Conservation (phyloP, 768 basidiomycete species). For the Piloderma croceum region DNA sequence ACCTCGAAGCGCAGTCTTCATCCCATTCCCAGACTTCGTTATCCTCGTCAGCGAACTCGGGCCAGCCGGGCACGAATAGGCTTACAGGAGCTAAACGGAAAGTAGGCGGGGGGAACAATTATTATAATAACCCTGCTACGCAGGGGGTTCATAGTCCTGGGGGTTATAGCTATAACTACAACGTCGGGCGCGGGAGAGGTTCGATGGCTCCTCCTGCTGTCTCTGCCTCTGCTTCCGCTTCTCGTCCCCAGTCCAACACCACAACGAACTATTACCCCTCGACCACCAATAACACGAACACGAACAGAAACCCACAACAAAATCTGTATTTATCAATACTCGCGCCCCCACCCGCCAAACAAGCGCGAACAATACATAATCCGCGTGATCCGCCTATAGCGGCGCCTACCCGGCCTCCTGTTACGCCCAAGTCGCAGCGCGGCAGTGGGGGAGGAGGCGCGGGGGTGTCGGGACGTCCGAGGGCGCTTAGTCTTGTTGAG, state of each 20-base stretch:
- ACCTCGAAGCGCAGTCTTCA: conserved; percentile 60
- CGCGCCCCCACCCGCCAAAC: conserved; percentile 69
- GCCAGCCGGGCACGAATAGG: conserved; percentile 27
- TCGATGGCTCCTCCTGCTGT: conserved; percentile 43
- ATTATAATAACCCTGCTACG: conserved; percentile 48
- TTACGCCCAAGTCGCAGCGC: conserved; percentile 40
- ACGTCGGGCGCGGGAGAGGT: conserved; percentile 37
- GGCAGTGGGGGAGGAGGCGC: too few species aligned
- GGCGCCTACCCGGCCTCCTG: conserved; percentile 43
- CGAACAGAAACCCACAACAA: conserved; percentile 30
- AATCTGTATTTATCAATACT: conserved; percentile 72
- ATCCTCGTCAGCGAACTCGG: conserved; percentile 57
- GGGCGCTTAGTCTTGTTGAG: too few species aligned
- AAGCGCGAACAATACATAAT: conserved; percentile 76
- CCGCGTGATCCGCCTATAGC: conserved; percentile 62
- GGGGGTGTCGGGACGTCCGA: too few species aligned
- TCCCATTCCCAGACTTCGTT: conserved; percentile 41
- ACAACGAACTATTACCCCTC: neutral
- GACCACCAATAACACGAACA: conserved; percentile 2
- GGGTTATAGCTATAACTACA: conserved; percentile 4
- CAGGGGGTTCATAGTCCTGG: conserved; percentile 42
- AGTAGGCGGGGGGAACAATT: conserved; percentile 31
- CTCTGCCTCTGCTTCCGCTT: conserved; percentile 20
- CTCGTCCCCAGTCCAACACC: conserved; percentile 39
- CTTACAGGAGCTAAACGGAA: too few species aligned